Percentiles rank a stretch among this genome's conserved stretches.
These are phyloP conservation scores for Dactylellina sp. DNA, from an alignment of 2,329 filamentous ascomycete species.

Conservation along the genomic window DNA sequence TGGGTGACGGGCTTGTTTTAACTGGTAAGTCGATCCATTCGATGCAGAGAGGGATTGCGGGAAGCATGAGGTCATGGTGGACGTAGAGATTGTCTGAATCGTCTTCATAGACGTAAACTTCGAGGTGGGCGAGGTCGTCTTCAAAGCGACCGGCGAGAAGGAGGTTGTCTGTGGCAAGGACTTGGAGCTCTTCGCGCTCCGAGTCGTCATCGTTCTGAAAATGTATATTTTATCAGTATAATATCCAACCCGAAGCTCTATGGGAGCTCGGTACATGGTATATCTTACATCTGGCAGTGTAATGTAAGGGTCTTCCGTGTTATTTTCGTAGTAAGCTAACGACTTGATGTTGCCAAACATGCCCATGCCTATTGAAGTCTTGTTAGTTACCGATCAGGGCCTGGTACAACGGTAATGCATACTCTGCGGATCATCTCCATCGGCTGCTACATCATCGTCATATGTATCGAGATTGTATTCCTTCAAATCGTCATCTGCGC, in stretches of 20 bases:
- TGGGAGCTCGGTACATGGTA: neutral
- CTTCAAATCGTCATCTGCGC: conserved; percentile 82
- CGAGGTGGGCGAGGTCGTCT: conserved; percentile 94
- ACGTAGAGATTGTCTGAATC: conserved; percentile 96
- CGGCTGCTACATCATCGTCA: conserved; percentile 76
- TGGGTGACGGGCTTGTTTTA: conserved; percentile 69
- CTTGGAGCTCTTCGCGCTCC: conserved; percentile 92
- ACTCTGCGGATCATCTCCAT: conserved; percentile 73
- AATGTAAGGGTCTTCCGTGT: conserved; percentile 96
- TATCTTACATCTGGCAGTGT: conserved; percentile 75
- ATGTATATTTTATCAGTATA: conserved; percentile 1
- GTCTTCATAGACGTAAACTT: conserved; percentile 98
- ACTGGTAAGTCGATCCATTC: conserved; percentile 97
- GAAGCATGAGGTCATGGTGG: conserved; percentile 99
- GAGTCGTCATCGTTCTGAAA: conserved; percentile 73
- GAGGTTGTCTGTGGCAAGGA: conserved; percentile 91
- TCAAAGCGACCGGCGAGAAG: conserved; percentile 93
- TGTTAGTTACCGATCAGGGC: neutral
- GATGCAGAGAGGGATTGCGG: conserved; percentile 91
- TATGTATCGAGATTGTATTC: conserved; percentile 98
- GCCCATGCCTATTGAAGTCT: conserved; percentile 70
- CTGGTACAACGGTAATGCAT: conserved; percentile 11
- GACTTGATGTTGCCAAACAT: conserved; percentile 98
- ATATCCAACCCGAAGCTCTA: too few species aligned
- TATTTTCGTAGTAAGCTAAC: conserved; percentile 90